Base-by-base conservation (phyloP, 768 basidiomycete genomes). In the Termitomyces sp. region DNA sequence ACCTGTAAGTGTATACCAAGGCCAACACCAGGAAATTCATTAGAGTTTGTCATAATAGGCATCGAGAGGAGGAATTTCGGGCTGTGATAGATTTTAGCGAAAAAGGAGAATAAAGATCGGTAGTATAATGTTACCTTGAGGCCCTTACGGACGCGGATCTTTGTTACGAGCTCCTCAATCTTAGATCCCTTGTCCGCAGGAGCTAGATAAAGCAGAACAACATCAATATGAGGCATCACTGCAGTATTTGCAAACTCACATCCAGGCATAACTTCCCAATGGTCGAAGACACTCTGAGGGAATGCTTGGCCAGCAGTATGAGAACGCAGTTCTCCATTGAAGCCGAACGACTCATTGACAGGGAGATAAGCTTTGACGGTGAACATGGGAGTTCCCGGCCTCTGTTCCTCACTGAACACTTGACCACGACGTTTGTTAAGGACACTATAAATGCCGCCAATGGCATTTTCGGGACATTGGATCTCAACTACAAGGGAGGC, bases 381-480 rank as follows among this genome's bases (percentile, higher is more conserved):
- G 87, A 96, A 97, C 95, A 98, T 97, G 61, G 97, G 97, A 18
- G 97, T 99, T 79, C 97, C 96, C 4, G 87, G 81, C 69, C 95
- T 81, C 78, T 98, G 97, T 76, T 98, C 97, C 77, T 98, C 93
- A 66, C 90, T 91, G 84, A 96, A 95, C 62, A 99, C 96, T 72
- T 98, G 95, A 63, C 96, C 96, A 84, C 96, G 91, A 71, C 95
- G 91, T 80, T 90, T 94, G 86, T 98, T 98, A 76, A 94, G 77
- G 58, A 83, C 83, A 57, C 82, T 85, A 86, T 98, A 98, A 78
- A 99, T 94, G 80, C 96, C 96, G 75, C 97, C 97, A 66, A 98
- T 96, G 61, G 92, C 95, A 73, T 86, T 93, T 76, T 98, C 97
- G 54, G 97, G 97, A 78, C 94, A 96, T 77, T 98, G 96, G 67